phyloP scores from a whole-genome alignment of 257 asterid genomes.

The Penstemon barbatus region DNA sequence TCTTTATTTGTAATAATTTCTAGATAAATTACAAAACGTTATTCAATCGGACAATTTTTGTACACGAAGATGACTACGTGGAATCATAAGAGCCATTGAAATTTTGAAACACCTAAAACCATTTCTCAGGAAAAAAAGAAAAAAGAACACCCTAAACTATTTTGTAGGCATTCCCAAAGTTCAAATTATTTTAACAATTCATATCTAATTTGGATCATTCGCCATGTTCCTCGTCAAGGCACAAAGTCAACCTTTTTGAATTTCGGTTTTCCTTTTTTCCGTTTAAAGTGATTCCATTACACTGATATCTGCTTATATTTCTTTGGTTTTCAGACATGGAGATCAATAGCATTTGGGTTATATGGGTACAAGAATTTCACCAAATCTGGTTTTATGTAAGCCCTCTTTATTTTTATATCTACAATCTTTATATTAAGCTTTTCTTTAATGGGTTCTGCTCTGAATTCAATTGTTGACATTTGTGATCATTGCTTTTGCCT shows the following conservation, averaged over 20 bases:
- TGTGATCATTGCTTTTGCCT: constrained; percentile 7
- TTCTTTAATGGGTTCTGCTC: constrained; percentile 17
- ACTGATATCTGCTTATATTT: not conserved
- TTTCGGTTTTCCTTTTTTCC: not conserved
- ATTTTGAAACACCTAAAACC: no score
- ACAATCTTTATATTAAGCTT: not conserved
- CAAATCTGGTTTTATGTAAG: constrained; percentile 71
- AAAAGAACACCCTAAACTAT: no score
- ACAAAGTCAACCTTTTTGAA: not conserved
- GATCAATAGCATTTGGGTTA: constrained; percentile 66
- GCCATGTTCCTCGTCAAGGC: constrained; percentile 82
- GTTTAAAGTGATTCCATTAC: not conserved
- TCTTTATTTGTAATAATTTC: no score
- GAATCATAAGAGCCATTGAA: no score
- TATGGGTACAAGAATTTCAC: constrained; percentile 84
- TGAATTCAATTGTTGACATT: not conserved
- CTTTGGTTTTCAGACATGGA: constrained; percentile 60
- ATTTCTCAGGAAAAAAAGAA: no score
- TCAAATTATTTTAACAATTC: constrained; percentile 8
- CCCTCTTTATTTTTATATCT: constrained; percentile 8
- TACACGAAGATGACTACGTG: no score
- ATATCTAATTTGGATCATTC: constrained; percentile 34
- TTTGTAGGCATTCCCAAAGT: no score
- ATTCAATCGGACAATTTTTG: no score
- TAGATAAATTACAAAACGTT: no score